These are phyloP conservation scores for Cutaneotrichosporon sp. DNA, from an alignment of 1,284 basidiomycete genomes.

Conservation along the genomic window DNA sequence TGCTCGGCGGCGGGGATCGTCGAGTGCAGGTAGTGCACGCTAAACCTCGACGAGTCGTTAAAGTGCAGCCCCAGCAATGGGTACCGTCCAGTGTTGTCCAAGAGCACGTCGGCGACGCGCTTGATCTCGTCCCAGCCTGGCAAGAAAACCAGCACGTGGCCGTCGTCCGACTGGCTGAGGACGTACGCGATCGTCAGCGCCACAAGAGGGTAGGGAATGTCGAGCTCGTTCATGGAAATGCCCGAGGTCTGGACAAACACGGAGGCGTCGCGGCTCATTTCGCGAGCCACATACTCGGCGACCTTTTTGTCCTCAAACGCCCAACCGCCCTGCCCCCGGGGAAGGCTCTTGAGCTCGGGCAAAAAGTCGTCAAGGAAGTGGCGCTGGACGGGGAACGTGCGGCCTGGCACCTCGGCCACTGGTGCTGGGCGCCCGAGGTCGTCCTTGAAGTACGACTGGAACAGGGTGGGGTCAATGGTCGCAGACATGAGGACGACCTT, in stretches of 20 bases:
- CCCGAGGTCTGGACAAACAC: slow-evolving; percentile 30
- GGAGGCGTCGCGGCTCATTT: slow-evolving; percentile 54
- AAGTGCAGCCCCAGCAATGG: slow-evolving; percentile 63
- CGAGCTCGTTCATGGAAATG: slow-evolving; percentile 59
- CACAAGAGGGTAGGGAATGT: slow-evolving; percentile 76
- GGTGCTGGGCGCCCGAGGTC: slow-evolving; percentile 58
- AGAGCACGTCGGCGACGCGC: slow-evolving; percentile 65
- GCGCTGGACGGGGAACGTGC: slow-evolving; percentile 81
- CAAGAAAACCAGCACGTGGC: slow-evolving; percentile 81
- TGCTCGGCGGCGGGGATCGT: slow-evolving; percentile 85
- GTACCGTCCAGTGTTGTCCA: slow-evolving; percentile 48
- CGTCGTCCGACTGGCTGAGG: slow-evolving; percentile 66
- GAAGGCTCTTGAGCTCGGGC: slow-evolving; percentile 50
- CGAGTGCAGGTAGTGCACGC: slow-evolving; percentile 86
- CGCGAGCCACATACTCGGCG: slow-evolving; percentile 66
- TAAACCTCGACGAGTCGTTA: slow-evolving; percentile 57
- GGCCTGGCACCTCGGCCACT: slow-evolving; percentile 82
- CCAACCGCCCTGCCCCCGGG: slow-evolving; percentile 54
- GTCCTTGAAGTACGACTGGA: slow-evolving; percentile 80
- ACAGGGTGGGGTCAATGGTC: slow-evolving; percentile 84
- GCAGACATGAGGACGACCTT: slow-evolving; percentile 94
- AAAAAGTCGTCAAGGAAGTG: slow-evolving; percentile 78
- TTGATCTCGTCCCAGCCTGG: slow-evolving; percentile 70
- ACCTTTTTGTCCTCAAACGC: slow-evolving; percentile 69
- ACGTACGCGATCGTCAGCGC: slow-evolving; percentile 78